Percentiles rank a stretch among this genome's conserved stretches.
Evolutionary conservation across 2,329 filamentous ascomycete species (phyloP).

Genomic region (Microdochium paspali): DNA sequence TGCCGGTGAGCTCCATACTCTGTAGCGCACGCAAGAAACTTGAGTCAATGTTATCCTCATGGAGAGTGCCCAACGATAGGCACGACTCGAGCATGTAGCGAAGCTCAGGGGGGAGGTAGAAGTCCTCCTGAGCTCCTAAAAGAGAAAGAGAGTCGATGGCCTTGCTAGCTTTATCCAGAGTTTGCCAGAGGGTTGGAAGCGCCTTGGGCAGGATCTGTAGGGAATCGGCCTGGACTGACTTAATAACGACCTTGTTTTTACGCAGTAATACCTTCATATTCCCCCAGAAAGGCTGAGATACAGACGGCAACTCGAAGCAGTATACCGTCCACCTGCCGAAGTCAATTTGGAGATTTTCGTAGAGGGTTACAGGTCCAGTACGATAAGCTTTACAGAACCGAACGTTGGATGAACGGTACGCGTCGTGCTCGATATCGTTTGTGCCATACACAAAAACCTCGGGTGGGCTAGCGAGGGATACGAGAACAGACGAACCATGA

Average conservation of each 20-base stretch:
- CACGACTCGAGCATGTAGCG: slow-evolving; percentile 91
- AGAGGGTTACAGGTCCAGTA: background rate
- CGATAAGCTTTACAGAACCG: background rate
- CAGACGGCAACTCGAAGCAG: background rate
- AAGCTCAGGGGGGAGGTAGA: slow-evolving; percentile 56
- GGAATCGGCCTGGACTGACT: slow-evolving; percentile 12
- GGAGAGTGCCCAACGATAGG: slow-evolving; percentile 68
- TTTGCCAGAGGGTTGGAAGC: slow-evolving; percentile 27
- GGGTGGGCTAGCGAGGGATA: background rate
- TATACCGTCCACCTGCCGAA: background rate
- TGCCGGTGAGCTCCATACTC: slow-evolving; percentile 26
- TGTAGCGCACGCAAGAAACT: slow-evolving; percentile 59
- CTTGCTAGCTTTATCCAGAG: slow-evolving; percentile 17
- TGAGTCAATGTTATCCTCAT: slow-evolving; percentile 61
- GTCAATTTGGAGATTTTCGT: background rate
- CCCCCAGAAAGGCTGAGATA: background rate
- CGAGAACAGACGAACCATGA: background rate
- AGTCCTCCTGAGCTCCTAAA: slow-evolving; percentile 23
- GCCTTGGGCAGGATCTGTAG: slow-evolving; percentile 30
- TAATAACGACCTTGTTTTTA: background rate
- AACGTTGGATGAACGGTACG: background rate
- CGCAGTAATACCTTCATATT: background rate
- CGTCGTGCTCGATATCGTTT: background rate
- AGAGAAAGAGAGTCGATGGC: slow-evolving; percentile 11
- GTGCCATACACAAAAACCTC: background rate